phyloP scores from a whole-genome alignment of 306 rosid genomes.

The Ziziphus jujuba region DNA sequence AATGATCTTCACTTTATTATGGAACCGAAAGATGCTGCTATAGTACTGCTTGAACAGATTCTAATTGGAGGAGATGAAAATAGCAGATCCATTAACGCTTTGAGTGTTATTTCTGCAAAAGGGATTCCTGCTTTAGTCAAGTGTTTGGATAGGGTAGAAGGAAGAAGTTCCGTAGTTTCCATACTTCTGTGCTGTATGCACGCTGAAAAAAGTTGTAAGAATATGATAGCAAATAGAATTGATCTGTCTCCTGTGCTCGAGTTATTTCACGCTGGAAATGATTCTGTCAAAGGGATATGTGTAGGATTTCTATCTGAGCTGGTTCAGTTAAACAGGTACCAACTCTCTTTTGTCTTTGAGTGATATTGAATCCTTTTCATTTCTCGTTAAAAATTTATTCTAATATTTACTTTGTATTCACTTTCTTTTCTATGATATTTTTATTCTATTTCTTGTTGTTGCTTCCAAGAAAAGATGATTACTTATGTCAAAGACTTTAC shows the following conservation, averaged over 20 bases:
- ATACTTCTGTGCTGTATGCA: conserved; percentile 84
- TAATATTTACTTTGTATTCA: too few relatives aligned
- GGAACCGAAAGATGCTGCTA: conserved; percentile 72
- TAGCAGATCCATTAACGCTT: conserved; percentile 64
- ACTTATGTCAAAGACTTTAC: too few relatives aligned
- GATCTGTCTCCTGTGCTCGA: conserved; percentile 67
- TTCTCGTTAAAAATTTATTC: conserved; percentile 8
- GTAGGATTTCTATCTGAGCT: conserved; percentile 82
- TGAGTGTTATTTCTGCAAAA: conserved; percentile 60
- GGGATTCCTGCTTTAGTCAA: conserved; percentile 70
- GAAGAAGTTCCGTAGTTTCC: conserved; percentile 66
- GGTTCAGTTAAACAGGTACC: conserved; percentile 72
- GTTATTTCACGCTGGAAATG: conserved; percentile 77
- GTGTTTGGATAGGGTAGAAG: conserved; percentile 55
- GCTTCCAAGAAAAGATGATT: too few relatives aligned
- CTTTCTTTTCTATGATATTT: too few relatives aligned
- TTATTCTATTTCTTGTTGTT: too few relatives aligned
- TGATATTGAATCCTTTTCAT: conserved; percentile 6
- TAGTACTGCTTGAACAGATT: conserved; percentile 72
- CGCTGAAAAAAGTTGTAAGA: conserved; percentile 68
- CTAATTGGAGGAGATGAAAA: conserved; percentile 78
- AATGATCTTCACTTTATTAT: conserved; percentile 63
- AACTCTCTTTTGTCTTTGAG: background rate
- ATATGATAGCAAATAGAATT: conserved; percentile 61
- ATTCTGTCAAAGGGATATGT: conserved; percentile 62